phyloP scores from a whole-genome alignment of 768 basidiomycete genomes.

The Asterophora lycoperdoides region DNA sequence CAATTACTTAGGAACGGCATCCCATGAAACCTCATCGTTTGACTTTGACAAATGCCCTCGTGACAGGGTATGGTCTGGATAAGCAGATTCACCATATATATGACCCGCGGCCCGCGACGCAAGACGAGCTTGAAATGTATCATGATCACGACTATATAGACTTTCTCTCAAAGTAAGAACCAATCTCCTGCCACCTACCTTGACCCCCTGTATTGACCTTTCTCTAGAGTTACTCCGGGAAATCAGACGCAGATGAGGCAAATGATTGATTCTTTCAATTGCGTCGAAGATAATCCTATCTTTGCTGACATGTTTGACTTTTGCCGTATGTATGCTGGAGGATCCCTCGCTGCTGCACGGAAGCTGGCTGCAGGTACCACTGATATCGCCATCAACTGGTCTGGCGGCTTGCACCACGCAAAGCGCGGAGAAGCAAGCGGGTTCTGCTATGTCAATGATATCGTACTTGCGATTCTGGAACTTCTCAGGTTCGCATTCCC shows the following conservation, averaged over 20 bases:
- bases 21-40: slow-evolving; percentile 98
- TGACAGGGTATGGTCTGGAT: slow-evolving; percentile 94
- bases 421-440: slow-evolving; percentile 98
- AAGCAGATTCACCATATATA: slow-evolving; percentile 92
- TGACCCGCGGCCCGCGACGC: slow-evolving; percentile 83
- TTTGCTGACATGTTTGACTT: slow-evolving; percentile 95
- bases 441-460: slow-evolving; percentile 98
- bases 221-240: slow-evolving; percentile 70
- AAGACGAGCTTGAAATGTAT: slow-evolving; percentile 84
- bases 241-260: slow-evolving; percentile 69
- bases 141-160: slow-evolving; percentile 96
- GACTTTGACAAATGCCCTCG: slow-evolving; percentile 93
- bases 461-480: slow-evolving; percentile 91
- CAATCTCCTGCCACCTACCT: neutral
- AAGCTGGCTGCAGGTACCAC: slow-evolving; percentile 82
- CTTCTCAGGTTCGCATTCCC: slow-evolving; percentile 58
- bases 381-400: slow-evolving; percentile 99
- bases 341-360: slow-evolving; percentile 83
- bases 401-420: slow-evolving; percentile 96
- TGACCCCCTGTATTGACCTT: neutral
- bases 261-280: slow-evolving; percentile 85
- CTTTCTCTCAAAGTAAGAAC: slow-evolving; percentile 78
- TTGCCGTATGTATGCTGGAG: slow-evolving; percentile 91
- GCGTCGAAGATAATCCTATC: slow-evolving; percentile 95
- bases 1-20: slow-evolving; percentile 74